phyloP scores from a whole-genome alignment of 2,329 filamentous ascomycete genomes.

The Alternaria atra region DNA sequence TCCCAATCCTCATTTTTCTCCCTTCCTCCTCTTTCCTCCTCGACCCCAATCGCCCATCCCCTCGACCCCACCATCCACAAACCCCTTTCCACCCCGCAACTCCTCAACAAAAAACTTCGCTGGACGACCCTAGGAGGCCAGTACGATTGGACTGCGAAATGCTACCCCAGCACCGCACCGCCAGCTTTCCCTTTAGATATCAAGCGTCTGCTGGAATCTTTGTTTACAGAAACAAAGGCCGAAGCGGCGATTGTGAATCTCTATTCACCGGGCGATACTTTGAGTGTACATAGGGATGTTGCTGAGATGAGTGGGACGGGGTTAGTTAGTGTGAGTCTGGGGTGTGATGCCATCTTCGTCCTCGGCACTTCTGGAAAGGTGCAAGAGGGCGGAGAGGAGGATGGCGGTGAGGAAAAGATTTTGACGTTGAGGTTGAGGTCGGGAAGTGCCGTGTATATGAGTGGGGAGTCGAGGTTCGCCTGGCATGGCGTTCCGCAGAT shows the following conservation, averaged over 20 bases:
- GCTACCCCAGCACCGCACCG: slow-evolving; percentile 74
- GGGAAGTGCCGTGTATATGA: slow-evolving; percentile 93
- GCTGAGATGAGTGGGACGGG: slow-evolving; percentile 83
- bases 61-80: slow-evolving; percentile 79
- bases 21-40: slow-evolving; percentile 45
- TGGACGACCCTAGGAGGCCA: slow-evolving; percentile 96
- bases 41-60: slow-evolving; percentile 56
- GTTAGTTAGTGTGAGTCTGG: slow-evolving; percentile 85
- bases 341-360: slow-evolving; percentile 90
- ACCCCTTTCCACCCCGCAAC: slow-evolving; percentile 72
- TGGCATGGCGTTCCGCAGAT: slow-evolving; percentile 97
- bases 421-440: slow-evolving; percentile 66
- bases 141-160: slow-evolving; percentile 92
- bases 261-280: slow-evolving; percentile 87
- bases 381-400: slow-evolving; percentile 3
- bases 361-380: slow-evolving; percentile 60
- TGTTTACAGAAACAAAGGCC: slow-evolving; percentile 80
- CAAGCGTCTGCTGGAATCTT: slow-evolving; percentile 68
- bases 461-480: slow-evolving; percentile 79
- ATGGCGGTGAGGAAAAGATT: slow-evolving; percentile 28
- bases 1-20: slow-evolving; percentile 62
- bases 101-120: slow-evolving; percentile 81
- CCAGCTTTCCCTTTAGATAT: slow-evolving; percentile 80
- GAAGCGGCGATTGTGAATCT: slow-evolving; percentile 95
- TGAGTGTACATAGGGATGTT: slow-evolving; percentile 93